A percentile compares a stretch with the other conserved stretches of the same genome.
These are phyloP conservation scores for Tritrichomonas foetus DNA, from an alignment of 208 protist species.

Conservation along the genomic window DNA sequence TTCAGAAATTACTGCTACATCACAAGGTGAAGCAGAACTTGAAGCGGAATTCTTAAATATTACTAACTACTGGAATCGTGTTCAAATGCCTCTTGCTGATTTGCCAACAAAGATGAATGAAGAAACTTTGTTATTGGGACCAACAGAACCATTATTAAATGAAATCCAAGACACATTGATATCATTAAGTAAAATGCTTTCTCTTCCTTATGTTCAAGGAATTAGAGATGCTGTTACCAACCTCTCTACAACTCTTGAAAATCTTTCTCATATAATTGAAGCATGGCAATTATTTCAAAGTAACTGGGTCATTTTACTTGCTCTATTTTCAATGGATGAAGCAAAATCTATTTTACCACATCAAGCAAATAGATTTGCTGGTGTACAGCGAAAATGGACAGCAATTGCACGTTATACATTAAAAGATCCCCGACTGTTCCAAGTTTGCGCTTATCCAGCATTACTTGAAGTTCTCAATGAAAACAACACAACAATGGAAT, in stretches of 20 bases:
- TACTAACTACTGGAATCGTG: conserved; percentile 28
- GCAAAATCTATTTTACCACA: conserved; percentile 1
- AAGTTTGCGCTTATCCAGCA: not conserved
- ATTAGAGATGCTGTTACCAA: not conserved
- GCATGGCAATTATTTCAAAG: conserved; percentile 21
- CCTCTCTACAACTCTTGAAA: not conserved
- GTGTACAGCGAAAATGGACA: not conserved
- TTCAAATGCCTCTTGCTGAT: conserved; percentile 1
- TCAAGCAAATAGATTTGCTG: conserved; percentile 11
- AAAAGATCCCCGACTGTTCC: conserved; percentile 6
- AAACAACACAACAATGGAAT: conserved; percentile 20
- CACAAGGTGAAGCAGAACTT: conserved; percentile 10
- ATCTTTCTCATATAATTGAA: not conserved
- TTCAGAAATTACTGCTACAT: not conserved
- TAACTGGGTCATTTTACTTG: not conserved
- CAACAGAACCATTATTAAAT: not conserved
- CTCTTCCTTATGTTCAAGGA: not conserved
- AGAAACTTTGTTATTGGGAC: not conserved
- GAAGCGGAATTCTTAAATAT: not conserved
- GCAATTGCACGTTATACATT: not conserved
- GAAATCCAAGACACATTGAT: conserved; percentile 19
- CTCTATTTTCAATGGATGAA: not conserved
- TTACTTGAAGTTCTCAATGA: not conserved
- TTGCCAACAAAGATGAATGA: not conserved
- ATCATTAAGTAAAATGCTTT: not conserved